A percentile compares a stretch with the other conserved stretches of the same genome.
phyloP scores from a whole-genome alignment of 2,329 filamentous ascomycete species.

The Exserohilum rostratum region DNA sequence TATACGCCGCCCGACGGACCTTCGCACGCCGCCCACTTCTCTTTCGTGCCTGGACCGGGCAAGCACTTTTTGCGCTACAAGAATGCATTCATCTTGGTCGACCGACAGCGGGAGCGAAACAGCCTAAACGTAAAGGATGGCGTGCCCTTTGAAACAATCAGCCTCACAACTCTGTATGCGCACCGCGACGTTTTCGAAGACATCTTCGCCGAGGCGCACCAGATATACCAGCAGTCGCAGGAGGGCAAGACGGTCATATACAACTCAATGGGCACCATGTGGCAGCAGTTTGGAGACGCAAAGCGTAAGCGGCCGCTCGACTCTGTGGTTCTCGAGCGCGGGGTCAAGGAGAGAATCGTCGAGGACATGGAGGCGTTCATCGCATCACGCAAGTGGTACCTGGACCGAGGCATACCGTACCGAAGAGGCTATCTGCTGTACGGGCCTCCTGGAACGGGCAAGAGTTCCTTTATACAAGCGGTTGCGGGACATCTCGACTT shows the following conservation, averaged over 20 bases:
- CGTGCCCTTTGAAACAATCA: slow-evolving; percentile 92
- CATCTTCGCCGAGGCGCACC: slow-evolving; percentile 85
- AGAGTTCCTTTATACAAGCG: slow-evolving; percentile 95
- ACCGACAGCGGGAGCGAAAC: slow-evolving; percentile 80
- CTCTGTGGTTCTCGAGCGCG: slow-evolving; percentile 84
- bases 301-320: slow-evolving; percentile 84
- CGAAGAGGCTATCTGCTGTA: slow-evolving; percentile 87
- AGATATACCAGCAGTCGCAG: slow-evolving; percentile 75
- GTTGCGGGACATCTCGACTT: slow-evolving; percentile 91
- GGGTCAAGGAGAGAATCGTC: slow-evolving; percentile 81
- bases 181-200: slow-evolving; percentile 89
- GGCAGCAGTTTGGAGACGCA: slow-evolving; percentile 82
- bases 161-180: slow-evolving; percentile 87
- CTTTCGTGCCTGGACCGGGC: slow-evolving; percentile 88
- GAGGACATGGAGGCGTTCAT: slow-evolving; percentile 84
- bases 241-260: slow-evolving; percentile 95
- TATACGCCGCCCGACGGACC: slow-evolving; percentile 69
- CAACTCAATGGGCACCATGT: slow-evolving; percentile 81
- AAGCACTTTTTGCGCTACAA: slow-evolving; percentile 86
- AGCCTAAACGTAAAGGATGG: slow-evolving; percentile 79
- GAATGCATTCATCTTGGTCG: slow-evolving; percentile 85
- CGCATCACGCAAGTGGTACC: slow-evolving; percentile 81
- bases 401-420: slow-evolving; percentile 93
- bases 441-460: slow-evolving; percentile 88
- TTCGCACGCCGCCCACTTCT: slow-evolving; percentile 77